Percentiles rank a stretch among this genome's conserved stretches.
Evolutionary conservation across 1,284 basidiomycete species (phyloP).

Genomic region (Cutaneotrichosporon sp.): DNA sequence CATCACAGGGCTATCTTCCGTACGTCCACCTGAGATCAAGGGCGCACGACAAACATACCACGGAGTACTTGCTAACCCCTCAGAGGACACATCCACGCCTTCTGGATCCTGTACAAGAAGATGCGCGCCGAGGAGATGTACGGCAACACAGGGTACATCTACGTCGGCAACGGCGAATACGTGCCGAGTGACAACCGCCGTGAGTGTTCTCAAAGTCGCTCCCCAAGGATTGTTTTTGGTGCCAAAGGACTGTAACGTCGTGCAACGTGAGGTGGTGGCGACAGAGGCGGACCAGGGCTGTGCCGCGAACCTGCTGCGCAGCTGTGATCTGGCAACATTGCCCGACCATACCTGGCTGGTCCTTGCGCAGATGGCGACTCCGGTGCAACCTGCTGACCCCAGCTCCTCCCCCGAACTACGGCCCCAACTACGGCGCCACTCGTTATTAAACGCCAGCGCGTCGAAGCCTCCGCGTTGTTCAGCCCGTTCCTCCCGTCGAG

Average conservation of each 20-base stretch:
- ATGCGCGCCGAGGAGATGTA: constrained; percentile 73
- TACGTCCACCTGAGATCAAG: constrained; percentile 2
- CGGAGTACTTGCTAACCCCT: background rate
- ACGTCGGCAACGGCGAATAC: constrained; percentile 47
- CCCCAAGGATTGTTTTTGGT: no score
- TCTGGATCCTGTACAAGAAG: constrained; percentile 50
- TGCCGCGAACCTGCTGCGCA: background rate
- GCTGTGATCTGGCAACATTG: no score
- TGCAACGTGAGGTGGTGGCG: no score
- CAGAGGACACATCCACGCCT: constrained; percentile 51
- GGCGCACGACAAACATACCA: background rate
- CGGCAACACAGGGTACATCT: constrained; percentile 59
- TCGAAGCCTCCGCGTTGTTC: background rate
- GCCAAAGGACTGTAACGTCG: no score
- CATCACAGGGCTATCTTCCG: constrained; percentile 28
- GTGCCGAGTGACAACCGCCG: constrained; percentile 10
- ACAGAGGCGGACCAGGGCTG: no score
- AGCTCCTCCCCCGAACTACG: constrained; percentile 2
- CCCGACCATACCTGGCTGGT: no score
- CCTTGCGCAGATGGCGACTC: no score
- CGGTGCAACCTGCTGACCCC: no score
- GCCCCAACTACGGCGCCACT: background rate
- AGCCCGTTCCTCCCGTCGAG: no score
- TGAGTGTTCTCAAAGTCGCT: background rate
- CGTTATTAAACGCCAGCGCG: background rate